Evolutionary conservation across 345 rosid genomes (phyloP).

Genomic region (Fremontodendron californicum): DNA sequence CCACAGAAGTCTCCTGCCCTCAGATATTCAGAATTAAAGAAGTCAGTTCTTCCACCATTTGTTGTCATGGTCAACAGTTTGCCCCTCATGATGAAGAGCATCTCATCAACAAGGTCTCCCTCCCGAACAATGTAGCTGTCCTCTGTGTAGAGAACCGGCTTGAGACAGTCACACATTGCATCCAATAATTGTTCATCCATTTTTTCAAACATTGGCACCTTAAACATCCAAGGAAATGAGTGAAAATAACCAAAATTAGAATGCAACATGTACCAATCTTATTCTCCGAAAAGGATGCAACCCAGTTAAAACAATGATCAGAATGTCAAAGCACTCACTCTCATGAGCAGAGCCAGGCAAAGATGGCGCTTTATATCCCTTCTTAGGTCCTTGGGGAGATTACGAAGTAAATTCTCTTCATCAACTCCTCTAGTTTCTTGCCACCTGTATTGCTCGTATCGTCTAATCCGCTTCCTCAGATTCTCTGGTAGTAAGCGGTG

Average conservation of each 20-base stretch:
- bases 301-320: neutral
- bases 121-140: constrained; percentile 80
- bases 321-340: constrained; percentile 36
- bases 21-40: constrained; percentile 68
- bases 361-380: constrained; percentile 90
- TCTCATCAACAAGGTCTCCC: constrained; percentile 92
- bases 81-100: constrained; percentile 96
- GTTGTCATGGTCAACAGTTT: constrained; percentile 63
- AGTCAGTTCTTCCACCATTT: constrained; percentile 81
- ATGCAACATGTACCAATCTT: neutral
- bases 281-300: neutral
- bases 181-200: constrained; percentile 85
- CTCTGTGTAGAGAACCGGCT: constrained; percentile 79
- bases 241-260: neutral
- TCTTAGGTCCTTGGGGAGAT: constrained; percentile 79
- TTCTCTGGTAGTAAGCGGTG: constrained; percentile 66
- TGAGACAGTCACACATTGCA: constrained; percentile 82
- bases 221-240: neutral
- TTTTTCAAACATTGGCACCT: constrained; percentile 86
- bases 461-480: constrained; percentile 59
- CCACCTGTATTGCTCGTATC: constrained; percentile 86
- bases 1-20: constrained; percentile 94
- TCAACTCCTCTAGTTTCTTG: constrained; percentile 88
- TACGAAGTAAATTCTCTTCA: constrained; percentile 59
- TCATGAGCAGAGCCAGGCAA: constrained; percentile 69